Conservation (phyloP, 2,329 filamentous ascomycete genomes). For the Orbilia blumenaviensis region DNA sequence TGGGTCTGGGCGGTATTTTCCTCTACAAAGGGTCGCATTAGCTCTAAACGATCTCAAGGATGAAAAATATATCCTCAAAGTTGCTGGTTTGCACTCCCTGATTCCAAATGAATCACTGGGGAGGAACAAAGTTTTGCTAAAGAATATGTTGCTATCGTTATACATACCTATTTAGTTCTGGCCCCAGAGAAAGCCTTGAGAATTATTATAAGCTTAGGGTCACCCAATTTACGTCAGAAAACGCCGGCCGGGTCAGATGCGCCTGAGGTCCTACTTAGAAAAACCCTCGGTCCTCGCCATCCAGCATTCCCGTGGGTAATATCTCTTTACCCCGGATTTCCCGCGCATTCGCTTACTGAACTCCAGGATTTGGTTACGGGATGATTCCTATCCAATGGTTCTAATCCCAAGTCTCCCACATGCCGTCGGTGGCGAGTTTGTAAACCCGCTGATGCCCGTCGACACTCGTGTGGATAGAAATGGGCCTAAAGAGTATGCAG, state of each 20-base stretch:
- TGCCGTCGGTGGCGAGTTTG: neutral
- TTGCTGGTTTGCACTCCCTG: slow-evolving; percentile 40
- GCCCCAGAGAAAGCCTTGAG: neutral
- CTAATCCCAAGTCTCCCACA: no score
- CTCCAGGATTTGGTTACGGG: no score
- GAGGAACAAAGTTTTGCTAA: neutral
- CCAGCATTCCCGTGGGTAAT: no score
- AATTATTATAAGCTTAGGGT: no score
- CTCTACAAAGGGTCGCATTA: neutral
- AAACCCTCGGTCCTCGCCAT: no score
- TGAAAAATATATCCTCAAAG: slow-evolving; percentile 29
- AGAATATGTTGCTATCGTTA: neutral
- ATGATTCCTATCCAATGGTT: no score
- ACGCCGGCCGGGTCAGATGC: no score
- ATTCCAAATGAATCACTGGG: neutral
- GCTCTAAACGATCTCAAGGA: slow-evolving; percentile 17
- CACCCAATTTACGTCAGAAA: no score
- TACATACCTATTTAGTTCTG: neutral
- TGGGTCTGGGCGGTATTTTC: neutral
- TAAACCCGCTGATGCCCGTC: neutral
- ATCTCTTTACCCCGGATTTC: no score
- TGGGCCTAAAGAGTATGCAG: neutral
- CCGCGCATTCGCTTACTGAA: no score
- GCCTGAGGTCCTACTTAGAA: no score
- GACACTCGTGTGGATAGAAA: no score